These are phyloP conservation scores for Gaeumannomyces sp. DNA, from an alignment of 2,329 filamentous ascomycete genomes.

Conservation along the genomic window DNA sequence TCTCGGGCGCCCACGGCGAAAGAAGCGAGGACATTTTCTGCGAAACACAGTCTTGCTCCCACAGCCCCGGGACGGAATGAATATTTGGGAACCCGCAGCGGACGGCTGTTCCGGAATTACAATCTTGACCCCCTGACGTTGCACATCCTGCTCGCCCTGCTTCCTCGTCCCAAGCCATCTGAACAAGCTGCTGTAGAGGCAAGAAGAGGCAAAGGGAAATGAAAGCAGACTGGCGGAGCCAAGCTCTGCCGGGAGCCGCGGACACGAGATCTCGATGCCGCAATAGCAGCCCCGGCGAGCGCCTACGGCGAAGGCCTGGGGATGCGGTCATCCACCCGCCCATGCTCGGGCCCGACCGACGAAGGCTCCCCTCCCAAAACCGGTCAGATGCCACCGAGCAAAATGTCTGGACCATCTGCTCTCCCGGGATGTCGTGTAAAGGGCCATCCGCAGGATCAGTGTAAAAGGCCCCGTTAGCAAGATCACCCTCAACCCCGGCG, in stretches of 20 bases:
- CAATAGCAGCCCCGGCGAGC: neutral
- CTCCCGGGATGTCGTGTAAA: neutral
- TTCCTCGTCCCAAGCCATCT: too few relatives aligned
- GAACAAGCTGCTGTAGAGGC: too few relatives aligned
- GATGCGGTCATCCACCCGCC: neutral
- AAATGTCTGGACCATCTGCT: neutral
- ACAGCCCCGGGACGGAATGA: neutral
- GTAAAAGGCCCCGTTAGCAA: neutral
- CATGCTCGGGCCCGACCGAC: neutral
- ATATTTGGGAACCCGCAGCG: neutral
- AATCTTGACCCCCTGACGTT: neutral
- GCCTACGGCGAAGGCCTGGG: neutral
- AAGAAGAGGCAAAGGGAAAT: neutral
- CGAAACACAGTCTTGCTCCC: neutral
- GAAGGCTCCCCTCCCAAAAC: neutral
- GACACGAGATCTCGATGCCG: neutral
- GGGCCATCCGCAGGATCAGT: neutral
- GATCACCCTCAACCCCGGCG: neutral
- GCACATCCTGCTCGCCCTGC: neutral
- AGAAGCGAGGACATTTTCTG: neutral
- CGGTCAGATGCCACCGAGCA: neutral
- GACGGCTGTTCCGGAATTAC: neutral
- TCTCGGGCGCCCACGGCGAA: neutral
- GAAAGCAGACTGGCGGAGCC: neutral
- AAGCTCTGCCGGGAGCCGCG: neutral